A percentile compares a stretch with the other conserved stretches of the same genome.
These are phyloP conservation scores for Chlamydomonas eustigma DNA, from an alignment of 139 green algal genomes.

Conservation along the genomic window DNA sequence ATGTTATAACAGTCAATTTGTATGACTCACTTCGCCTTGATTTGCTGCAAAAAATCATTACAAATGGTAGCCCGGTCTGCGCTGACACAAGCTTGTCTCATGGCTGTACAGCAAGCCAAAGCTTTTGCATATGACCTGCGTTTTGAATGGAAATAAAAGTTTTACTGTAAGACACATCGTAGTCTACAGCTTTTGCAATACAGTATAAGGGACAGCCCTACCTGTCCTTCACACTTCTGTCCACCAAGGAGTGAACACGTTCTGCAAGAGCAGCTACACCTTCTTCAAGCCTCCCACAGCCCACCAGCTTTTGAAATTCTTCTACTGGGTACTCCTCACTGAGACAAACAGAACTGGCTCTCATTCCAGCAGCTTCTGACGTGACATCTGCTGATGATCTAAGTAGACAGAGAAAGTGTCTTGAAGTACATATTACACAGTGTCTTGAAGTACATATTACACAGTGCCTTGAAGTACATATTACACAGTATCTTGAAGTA, in stretches of 20 bases:
- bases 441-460: not conserved
- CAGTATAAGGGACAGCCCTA: not conserved
- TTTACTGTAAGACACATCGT: not conserved
- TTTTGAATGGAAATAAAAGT: not conserved
- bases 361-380: not conserved
- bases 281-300: not conserved
- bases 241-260: not conserved
- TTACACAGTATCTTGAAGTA: not conserved
- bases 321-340: not conserved
- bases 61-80: not conserved
- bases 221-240: not conserved
- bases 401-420: not conserved
- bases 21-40: slow-evolving; percentile 1
- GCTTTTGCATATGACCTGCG: not conserved
- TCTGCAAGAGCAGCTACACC: not conserved
- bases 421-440: not conserved
- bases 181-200: not conserved
- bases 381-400: not conserved
- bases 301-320: not conserved
- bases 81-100: not conserved
- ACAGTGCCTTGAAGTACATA: not conserved
- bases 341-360: not conserved
- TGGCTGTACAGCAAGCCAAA: not conserved
- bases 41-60: not conserved
- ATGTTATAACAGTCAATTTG: not conserved